Conservation (phyloP, 495 filamentous ascomycete genomes). For the Podospora australis region DNA sequence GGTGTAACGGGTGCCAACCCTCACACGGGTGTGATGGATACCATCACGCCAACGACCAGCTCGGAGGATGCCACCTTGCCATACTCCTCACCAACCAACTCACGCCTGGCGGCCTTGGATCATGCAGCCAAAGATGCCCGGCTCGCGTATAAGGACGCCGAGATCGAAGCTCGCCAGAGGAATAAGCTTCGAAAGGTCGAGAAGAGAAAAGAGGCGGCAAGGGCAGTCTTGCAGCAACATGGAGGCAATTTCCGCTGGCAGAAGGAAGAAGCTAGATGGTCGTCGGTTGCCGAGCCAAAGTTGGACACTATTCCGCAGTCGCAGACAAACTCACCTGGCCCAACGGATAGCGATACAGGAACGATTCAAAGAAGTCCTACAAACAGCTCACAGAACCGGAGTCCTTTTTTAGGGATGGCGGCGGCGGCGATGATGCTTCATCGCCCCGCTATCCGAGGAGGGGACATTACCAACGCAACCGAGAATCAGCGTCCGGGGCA, state of each 20-base stretch:
- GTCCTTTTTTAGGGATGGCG: slow-evolving; percentile 33
- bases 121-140: slow-evolving; percentile 22
- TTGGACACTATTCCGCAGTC: slow-evolving; percentile 43
- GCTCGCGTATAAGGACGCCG: slow-evolving; percentile 25
- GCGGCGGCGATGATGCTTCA: slow-evolving; percentile 3
- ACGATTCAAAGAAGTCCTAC: slow-evolving; percentile 5
- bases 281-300: slow-evolving; percentile 39
- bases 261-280: slow-evolving; percentile 38
- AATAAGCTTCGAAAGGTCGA: slow-evolving; percentile 27
- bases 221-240: slow-evolving; percentile 21
- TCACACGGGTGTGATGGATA: slow-evolving; percentile 42
- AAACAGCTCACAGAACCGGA: neutral
- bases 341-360: slow-evolving; percentile 5
- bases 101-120: slow-evolving; percentile 23
- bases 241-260: slow-evolving; percentile 32
- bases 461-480: neutral
- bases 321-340: slow-evolving; percentile 3
- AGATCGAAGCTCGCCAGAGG: slow-evolving; percentile 22
- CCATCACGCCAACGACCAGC: slow-evolving; percentile 39
- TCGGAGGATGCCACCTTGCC: slow-evolving; percentile 13
- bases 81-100: slow-evolving; percentile 8
- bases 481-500: neutral
- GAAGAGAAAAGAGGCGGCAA: slow-evolving; percentile 29
- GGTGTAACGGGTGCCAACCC: slow-evolving; percentile 51
- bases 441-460: neutral